Percentiles rank a stretch among this genome's conserved stretches.
Evolutionary conservation across 139 green algal species (phyloP).

Genomic region (Trebouxia sp.): DNA sequence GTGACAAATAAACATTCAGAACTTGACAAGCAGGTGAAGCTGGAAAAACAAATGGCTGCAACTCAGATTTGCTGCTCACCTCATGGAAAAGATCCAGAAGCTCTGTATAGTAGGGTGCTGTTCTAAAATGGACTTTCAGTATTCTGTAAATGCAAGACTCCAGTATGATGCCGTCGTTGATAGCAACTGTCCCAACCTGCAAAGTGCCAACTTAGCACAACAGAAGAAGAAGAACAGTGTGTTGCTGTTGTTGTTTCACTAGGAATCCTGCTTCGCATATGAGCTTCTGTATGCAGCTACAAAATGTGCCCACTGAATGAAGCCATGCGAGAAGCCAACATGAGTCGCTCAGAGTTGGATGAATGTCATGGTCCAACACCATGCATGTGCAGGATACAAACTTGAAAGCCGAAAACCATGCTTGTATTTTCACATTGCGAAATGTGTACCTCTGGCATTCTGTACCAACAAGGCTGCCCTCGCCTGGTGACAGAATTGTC

Average conservation of each 20-base stretch:
- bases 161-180: slow-evolving; percentile 98
- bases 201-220: too few species aligned
- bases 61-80: slow-evolving; percentile 37
- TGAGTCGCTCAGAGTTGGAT: too few species aligned
- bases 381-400: too few species aligned
- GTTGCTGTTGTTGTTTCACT: too few species aligned
- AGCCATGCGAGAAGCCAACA: too few species aligned
- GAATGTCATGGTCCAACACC: too few species aligned
- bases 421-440: too few species aligned
- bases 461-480: slow-evolving; percentile 98
- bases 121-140: slow-evolving; percentile 79
- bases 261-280: too few species aligned
- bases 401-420: too few species aligned
- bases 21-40: background rate
- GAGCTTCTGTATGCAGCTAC: too few species aligned
- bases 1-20: background rate
- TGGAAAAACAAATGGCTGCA: background rate
- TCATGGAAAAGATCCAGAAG: slow-evolving; percentile 98
- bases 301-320: background rate
- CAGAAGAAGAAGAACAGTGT: too few species aligned
- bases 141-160: slow-evolving; percentile 94
- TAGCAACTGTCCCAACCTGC: slow-evolving; percentile 92
- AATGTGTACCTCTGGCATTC: slow-evolving; percentile 63
- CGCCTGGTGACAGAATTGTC: slow-evolving; percentile 93
- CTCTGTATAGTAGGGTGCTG: slow-evolving; percentile 58